Evolutionary conservation across 208 protist genomes (phyloP), one percentile per base, ranked within the genome.

Genomic region (Leishmania aethiopica): DNA sequence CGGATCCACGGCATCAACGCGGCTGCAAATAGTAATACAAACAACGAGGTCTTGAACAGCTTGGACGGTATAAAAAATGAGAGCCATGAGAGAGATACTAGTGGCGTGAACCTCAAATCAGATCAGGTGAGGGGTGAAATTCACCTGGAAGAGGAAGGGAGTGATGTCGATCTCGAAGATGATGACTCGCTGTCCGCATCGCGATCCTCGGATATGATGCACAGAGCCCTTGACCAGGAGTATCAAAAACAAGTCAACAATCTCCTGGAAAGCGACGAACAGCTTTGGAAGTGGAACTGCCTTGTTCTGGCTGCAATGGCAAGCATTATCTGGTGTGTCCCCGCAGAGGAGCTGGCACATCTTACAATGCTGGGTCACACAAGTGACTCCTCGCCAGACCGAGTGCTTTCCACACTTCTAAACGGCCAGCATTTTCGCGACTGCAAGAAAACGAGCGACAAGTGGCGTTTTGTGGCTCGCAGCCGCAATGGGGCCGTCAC

Each of bases 271-370:
- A 91, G 89, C 81, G 86, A 93, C 69, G 90, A 91, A 76, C 92
- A 96, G 70, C 82, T 97, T 42, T 93, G 90, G 90, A 97, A 94
- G 60, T 96, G 92, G 92, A 97, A 97, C 77, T 88, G 83, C 25
- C 85, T 95, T 67, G 88, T 89, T 37, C 60, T 95, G 53, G 82
- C 84, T 17, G 77, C 91, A 3, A 93, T 97, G 60, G 78, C 92
- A 5, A 85, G 85, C 64, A 88, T 96, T 5, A 82, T 97, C 60
- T 77, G 84, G 22, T 94, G 89, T 81, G 89, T 90, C 1, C 84
- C 88, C 0, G 66, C 90, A 13, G 81, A 84, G 37, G 94, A 97
- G 82, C 77, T 97, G 0, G 89, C 89, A 3, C 85, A 92, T 71
- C 71, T 97, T 13, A 85, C 85, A 17, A 80, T 93, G 57, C 55